Percentiles rank a stretch among this genome's conserved stretches.
Conservation (phyloP, 306 rosid genomes). For the Quercus ilex region DNA sequence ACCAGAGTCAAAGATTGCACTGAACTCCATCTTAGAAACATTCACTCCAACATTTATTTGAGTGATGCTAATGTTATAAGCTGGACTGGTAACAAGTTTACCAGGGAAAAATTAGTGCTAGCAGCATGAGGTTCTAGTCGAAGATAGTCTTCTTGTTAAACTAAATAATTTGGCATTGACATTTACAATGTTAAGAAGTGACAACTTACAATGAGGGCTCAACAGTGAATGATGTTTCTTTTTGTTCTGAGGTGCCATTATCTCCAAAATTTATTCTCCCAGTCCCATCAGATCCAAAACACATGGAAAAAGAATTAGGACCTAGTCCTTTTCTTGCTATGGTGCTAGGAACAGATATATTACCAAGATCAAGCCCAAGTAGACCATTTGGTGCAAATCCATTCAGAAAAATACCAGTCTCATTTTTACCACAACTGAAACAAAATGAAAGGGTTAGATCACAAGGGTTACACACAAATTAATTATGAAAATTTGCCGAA, state of each 20-base stretch:
- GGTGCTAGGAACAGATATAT: slow-evolving; percentile 70
- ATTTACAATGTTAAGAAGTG: not conserved
- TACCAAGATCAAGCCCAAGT: slow-evolving; percentile 69
- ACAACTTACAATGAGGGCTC: slow-evolving; percentile 43
- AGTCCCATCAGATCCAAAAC: slow-evolving; percentile 59
- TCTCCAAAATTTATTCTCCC: slow-evolving; percentile 94
- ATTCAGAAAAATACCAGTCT: slow-evolving; percentile 62
- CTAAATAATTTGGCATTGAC: too few species aligned
- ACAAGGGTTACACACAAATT: not conserved
- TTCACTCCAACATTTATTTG: slow-evolving; percentile 53
- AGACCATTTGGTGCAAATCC: slow-evolving; percentile 79
- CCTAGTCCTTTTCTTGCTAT: slow-evolving; percentile 58
- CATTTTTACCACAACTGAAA: slow-evolving; percentile 80
- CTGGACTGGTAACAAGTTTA: slow-evolving; percentile 47
- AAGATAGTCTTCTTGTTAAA: not conserved
- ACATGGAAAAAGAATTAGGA: slow-evolving; percentile 84
- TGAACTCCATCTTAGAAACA: slow-evolving; percentile 39
- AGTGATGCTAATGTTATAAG: slow-evolving; percentile 68
- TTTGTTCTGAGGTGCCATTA: slow-evolving; percentile 51
- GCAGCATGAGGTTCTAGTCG: slow-evolving; percentile 6
- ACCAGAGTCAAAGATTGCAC: slow-evolving; percentile 83
- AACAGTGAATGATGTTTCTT: slow-evolving; percentile 66
- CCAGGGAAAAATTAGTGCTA: slow-evolving; percentile 19
- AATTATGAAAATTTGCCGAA: not conserved
- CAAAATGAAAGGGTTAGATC: slow-evolving; percentile 13